These are phyloP conservation scores for Dendrothele bispora DNA, from an alignment of 768 basidiomycete genomes.

Conservation along the genomic window DNA sequence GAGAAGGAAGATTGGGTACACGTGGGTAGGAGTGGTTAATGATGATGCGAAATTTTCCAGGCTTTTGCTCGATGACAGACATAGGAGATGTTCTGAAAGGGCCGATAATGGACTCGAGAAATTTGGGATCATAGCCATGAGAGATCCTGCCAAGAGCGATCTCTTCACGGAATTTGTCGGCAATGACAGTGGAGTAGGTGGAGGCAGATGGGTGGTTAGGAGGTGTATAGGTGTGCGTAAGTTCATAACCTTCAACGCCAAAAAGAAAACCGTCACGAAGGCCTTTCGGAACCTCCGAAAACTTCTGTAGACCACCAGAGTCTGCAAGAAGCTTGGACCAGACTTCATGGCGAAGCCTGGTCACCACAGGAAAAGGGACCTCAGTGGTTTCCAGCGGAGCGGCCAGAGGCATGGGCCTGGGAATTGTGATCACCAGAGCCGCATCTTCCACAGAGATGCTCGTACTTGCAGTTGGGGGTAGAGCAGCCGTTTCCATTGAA, in stretches of 20 bases:
- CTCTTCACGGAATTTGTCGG: slow-evolving; percentile 13
- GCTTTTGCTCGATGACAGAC: slow-evolving; percentile 20
- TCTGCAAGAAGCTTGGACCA: slow-evolving; percentile 10
- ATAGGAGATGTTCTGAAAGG: slow-evolving; percentile 25
- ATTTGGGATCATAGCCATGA: slow-evolving; percentile 7
- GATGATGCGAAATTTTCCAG: slow-evolving; percentile 20
- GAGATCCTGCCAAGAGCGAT: slow-evolving; percentile 13
- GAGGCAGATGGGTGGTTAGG: slow-evolving; percentile 12
- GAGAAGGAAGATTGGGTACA: background rate
- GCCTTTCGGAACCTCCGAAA: slow-evolving; percentile 15
- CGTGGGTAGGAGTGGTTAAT: slow-evolving; percentile 24
- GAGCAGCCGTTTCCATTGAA: background rate
- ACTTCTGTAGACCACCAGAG: slow-evolving; percentile 8
- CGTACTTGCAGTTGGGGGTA: background rate
- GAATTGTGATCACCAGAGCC: slow-evolving; percentile 9
- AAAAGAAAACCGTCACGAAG: slow-evolving; percentile 17
- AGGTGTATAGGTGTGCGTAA: slow-evolving; percentile 12
- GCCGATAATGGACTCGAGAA: slow-evolving; percentile 19
- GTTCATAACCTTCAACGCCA: slow-evolving; percentile 8
- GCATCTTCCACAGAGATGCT: slow-evolving; percentile 17
- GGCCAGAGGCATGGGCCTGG: slow-evolving; percentile 9
- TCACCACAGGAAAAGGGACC: slow-evolving; percentile 14
- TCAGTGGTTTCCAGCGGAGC: too few species aligned
- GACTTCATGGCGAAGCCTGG: slow-evolving; percentile 10
- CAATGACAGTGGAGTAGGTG: slow-evolving; percentile 11